Conservation (phyloP, 1,139 yeast species). For the Suhomyces maxii region DNA sequence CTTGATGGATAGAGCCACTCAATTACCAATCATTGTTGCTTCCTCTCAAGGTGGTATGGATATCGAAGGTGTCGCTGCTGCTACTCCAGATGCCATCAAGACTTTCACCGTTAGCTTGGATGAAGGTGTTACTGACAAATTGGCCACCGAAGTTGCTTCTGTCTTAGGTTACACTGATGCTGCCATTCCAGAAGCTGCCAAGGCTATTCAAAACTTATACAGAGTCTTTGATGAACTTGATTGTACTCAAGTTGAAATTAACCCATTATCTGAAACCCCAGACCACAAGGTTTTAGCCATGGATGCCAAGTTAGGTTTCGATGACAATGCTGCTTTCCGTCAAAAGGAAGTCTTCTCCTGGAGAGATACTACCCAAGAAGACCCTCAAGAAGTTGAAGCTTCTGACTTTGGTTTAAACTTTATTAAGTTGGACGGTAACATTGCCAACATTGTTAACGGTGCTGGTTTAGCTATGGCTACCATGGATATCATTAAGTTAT, state of each 20-base stretch:
- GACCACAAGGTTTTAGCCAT: conserved; percentile 92
- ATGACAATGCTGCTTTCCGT: conserved; percentile 94
- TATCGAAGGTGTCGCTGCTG: conserved; percentile 96
- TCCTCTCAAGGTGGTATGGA: conserved; percentile 99
- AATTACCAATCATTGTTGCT: conserved; percentile 91
- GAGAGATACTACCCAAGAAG: conserved; percentile 96
- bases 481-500: conserved; percentile 97
- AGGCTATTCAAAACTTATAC: conserved; percentile 83
- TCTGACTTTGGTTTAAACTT: conserved; percentile 88
- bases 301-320: conserved; percentile 99
- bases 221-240: conserved; percentile 86
- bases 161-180: conserved; percentile 77
- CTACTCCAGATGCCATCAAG: conserved; percentile 89
- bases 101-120: conserved; percentile 79
- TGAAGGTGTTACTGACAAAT: conserved; percentile 74
- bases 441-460: conserved; percentile 98
- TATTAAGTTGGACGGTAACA: conserved; percentile 96
- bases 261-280: conserved; percentile 93
- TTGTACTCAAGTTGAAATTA: conserved; percentile 97
- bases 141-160: conserved; percentile 76
- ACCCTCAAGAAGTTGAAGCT: conserved; percentile 95
- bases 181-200: conserved; percentile 86
- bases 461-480: conserved; percentile 99
- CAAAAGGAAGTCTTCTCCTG: conserved; percentile 92
- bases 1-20: conserved; percentile 89